Percentiles rank a stretch among this genome's conserved stretches.
Conservation (phyloP, 768 basidiomycete species). For the Crassisporium funariophilum region DNA sequence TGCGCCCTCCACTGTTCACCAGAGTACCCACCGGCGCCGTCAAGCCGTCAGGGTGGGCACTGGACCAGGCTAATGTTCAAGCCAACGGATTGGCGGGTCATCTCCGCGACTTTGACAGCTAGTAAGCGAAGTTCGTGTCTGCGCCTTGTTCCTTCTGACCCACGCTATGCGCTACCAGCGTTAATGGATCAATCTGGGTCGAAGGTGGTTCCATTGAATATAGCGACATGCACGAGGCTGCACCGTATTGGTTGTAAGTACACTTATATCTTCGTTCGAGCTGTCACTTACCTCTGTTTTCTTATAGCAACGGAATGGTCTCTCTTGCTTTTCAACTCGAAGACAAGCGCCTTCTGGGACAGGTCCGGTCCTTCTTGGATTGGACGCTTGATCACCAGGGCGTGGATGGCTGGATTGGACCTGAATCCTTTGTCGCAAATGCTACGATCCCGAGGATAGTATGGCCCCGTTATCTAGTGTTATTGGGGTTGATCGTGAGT, state of each 20-base stretch:
- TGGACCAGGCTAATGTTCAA: conserved; percentile 42
- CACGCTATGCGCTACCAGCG: conserved; percentile 20
- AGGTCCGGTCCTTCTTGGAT: conserved; percentile 41
- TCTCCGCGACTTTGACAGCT: conserved; percentile 41
- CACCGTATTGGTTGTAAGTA: conserved; percentile 48
- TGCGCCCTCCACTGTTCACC: conserved; percentile 31
- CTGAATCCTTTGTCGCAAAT: conserved; percentile 38
- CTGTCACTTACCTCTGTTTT: background rate
- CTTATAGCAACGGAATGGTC: conserved; percentile 40
- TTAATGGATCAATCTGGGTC: conserved; percentile 46
- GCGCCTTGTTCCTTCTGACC: background rate
- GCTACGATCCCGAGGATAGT: conserved; percentile 38
- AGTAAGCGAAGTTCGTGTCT: too few relatives aligned
- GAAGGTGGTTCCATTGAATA: conserved; percentile 44
- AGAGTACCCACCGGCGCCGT: conserved; percentile 37
- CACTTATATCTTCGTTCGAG: too few relatives aligned
- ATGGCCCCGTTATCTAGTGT: conserved; percentile 45
- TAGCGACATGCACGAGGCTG: conserved; percentile 45
- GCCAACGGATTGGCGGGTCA: conserved; percentile 44
- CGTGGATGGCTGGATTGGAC: conserved; percentile 44
- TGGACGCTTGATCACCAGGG: conserved; percentile 40
- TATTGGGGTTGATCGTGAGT: conserved; percentile 40
- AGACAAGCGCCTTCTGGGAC: conserved; percentile 37
- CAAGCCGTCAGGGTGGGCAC: conserved; percentile 42
- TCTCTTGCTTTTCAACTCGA: conserved; percentile 43